These are phyloP conservation scores for Alternaria dauci DNA, from an alignment of 2,329 filamentous ascomycete genomes.

Conservation along the genomic window DNA sequence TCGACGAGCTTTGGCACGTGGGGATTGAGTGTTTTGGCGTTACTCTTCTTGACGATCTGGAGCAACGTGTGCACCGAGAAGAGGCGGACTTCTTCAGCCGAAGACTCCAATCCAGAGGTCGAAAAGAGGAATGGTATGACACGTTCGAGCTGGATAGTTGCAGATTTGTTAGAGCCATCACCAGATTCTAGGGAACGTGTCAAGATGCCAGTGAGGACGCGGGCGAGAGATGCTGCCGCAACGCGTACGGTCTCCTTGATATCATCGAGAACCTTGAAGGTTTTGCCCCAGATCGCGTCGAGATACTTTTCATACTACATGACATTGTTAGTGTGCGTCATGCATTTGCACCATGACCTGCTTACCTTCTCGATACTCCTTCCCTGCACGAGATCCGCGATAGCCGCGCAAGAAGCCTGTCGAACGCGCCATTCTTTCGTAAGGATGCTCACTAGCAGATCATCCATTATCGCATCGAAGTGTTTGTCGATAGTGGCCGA, in stretches of 20 bases:
- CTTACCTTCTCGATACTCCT: slow-evolving; percentile 63
- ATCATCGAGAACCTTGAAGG: slow-evolving; percentile 92
- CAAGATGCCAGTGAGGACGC: slow-evolving; percentile 82
- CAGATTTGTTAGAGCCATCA: slow-evolving; percentile 69
- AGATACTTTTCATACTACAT: slow-evolving; percentile 81
- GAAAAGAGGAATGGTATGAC: slow-evolving; percentile 92
- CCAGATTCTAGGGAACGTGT: slow-evolving; percentile 86
- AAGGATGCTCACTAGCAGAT: slow-evolving; percentile 84
- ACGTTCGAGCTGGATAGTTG: slow-evolving; percentile 81
- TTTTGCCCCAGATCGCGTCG: slow-evolving; percentile 81
- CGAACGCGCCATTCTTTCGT: slow-evolving; percentile 93
- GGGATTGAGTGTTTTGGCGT: slow-evolving; percentile 75
- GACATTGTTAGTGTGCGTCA: slow-evolving; percentile 13
- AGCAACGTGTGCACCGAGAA: slow-evolving; percentile 84
- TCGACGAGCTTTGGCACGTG: slow-evolving; percentile 85
- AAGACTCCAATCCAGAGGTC: slow-evolving; percentile 86
- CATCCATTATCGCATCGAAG: slow-evolving; percentile 88
- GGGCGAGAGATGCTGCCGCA: slow-evolving; percentile 82
- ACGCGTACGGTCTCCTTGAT: slow-evolving; percentile 90
- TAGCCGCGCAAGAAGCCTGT: slow-evolving; percentile 89
- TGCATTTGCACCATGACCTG: neutral
- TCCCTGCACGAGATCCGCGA: slow-evolving; percentile 87
- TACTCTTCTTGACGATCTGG: slow-evolving; percentile 87
- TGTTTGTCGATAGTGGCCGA: slow-evolving; percentile 77
- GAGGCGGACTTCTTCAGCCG: slow-evolving; percentile 83